Evolutionary conservation across 176 grass and related monocot species (phyloP).

Genomic region (Cenchrus americanus): DNA sequence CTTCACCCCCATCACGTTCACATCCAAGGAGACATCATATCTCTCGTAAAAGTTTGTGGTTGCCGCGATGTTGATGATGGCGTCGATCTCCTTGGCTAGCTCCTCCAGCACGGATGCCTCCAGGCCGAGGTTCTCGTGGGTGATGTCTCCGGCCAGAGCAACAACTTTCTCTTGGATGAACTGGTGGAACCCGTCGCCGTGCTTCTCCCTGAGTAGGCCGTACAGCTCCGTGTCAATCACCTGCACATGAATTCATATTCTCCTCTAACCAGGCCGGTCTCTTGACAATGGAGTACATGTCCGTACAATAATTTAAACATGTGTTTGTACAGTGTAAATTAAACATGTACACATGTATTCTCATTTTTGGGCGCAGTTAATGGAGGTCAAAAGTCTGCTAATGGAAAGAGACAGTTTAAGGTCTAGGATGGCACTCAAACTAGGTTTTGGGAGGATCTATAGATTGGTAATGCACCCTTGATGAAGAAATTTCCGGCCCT

Average conservation of each 20-base stretch:
- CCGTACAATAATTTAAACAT: too few relatives aligned
- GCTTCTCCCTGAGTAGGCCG: constrained; percentile 59
- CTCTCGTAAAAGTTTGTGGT: constrained; percentile 78
- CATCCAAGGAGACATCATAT: constrained; percentile 56
- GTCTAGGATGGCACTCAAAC: too few relatives aligned
- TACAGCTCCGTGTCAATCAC: constrained; percentile 69
- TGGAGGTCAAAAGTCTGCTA: too few relatives aligned
- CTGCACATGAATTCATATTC: constrained; percentile 17
- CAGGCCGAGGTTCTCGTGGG: constrained; percentile 59
- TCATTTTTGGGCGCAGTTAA: too few relatives aligned
- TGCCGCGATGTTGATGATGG: constrained; percentile 70
- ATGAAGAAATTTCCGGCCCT: too few relatives aligned
- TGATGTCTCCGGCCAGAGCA: constrained; percentile 68
- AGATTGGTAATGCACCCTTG: too few relatives aligned
- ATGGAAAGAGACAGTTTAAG: too few relatives aligned
- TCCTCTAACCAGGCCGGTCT: too few relatives aligned
- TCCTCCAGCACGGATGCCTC: constrained; percentile 29
- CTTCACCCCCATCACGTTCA: constrained; percentile 60
- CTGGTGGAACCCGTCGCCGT: constrained; percentile 50
- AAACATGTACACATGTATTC: too few relatives aligned
- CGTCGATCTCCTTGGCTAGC: constrained; percentile 50
- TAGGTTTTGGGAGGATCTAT: too few relatives aligned
- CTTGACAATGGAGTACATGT: too few relatives aligned
- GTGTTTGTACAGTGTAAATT: too few relatives aligned
- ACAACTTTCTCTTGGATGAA: constrained; percentile 62